A percentile compares a stretch with the other conserved stretches of the same genome.
Evolutionary conservation across 305 asterid species (phyloP).

Genomic region (Fraxinus greggii): DNA sequence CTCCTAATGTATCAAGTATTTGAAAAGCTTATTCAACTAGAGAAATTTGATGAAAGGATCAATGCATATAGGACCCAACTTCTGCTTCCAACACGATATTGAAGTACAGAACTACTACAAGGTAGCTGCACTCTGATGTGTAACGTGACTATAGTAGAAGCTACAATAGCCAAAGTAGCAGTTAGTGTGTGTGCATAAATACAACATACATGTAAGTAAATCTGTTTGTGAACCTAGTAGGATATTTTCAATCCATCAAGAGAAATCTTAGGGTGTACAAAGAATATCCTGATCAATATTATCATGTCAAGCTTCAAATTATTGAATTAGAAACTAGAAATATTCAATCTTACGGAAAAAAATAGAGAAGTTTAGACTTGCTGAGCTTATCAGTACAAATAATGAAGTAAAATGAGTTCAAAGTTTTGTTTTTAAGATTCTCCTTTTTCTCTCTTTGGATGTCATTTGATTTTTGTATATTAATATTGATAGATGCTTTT

Average conservation of each 20-base stretch:
- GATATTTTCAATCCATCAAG: not conserved
- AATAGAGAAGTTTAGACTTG: not conserved
- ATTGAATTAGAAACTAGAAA: not conserved
- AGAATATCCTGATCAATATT: not conserved
- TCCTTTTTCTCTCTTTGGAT: not conserved
- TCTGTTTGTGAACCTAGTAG: not conserved
- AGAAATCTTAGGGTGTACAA: not conserved
- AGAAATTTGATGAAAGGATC: not conserved
- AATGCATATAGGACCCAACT: conserved; percentile 1
- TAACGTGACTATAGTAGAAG: not conserved
- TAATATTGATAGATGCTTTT: not conserved
- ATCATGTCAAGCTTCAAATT: not conserved
- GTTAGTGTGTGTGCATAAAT: not conserved
- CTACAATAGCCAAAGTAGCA: not conserved
- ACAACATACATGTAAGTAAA: not conserved
- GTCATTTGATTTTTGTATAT: not conserved
- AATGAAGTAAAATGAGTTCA: not conserved
- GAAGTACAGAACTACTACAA: not conserved
- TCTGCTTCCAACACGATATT: not conserved
- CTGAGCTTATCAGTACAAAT: not conserved
- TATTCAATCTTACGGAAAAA: not conserved
- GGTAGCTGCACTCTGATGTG: not conserved
- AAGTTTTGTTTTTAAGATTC: not conserved
- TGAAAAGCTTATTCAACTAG: conserved; percentile 1
- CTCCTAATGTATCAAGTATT: conserved; percentile 18